These are phyloP conservation scores for Ilyonectria sp. DNA, from an alignment of 2,329 filamentous ascomycete species.

Conservation along the genomic window DNA sequence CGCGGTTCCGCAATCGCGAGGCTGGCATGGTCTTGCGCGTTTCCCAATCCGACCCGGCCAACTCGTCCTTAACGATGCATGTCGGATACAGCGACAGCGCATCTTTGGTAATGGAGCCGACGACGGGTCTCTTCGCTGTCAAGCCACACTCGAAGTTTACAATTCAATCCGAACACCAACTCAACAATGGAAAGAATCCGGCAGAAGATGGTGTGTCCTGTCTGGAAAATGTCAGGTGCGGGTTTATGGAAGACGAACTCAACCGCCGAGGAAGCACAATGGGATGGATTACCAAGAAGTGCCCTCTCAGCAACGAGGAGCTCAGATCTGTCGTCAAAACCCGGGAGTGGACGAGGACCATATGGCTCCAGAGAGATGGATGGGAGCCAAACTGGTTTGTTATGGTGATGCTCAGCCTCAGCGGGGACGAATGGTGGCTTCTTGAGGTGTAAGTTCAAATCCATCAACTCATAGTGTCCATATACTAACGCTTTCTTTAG, in stretches of 20 bases:
- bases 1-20: constrained; percentile 73
- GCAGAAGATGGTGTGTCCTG: constrained; percentile 69
- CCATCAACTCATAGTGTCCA: neutral
- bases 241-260: constrained; percentile 74
- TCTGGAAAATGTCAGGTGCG: constrained; percentile 75
- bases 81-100: constrained; percentile 75
- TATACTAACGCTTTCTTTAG: constrained; percentile 44
- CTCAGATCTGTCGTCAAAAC: constrained; percentile 74
- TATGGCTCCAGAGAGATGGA: constrained; percentile 79
- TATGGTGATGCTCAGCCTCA: constrained; percentile 77
- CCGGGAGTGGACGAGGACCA: constrained; percentile 73
- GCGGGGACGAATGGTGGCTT: constrained; percentile 86
- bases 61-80: constrained; percentile 78
- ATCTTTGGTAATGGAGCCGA: constrained; percentile 79
- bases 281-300: constrained; percentile 73
- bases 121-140: constrained; percentile 83
- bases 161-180: constrained; percentile 71
- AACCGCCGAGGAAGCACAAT: constrained; percentile 71
- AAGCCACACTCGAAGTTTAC: constrained; percentile 74
- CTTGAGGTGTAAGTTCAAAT: constrained; percentile 69
- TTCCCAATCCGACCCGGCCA: constrained; percentile 73
- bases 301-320: constrained; percentile 67
- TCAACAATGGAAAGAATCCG: constrained; percentile 74
- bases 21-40: constrained; percentile 71
- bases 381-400: constrained; percentile 83